Evolutionary conservation across 2,329 filamentous ascomycete genomes (phyloP).

Genomic region (Hypocrella siamensis): DNA sequence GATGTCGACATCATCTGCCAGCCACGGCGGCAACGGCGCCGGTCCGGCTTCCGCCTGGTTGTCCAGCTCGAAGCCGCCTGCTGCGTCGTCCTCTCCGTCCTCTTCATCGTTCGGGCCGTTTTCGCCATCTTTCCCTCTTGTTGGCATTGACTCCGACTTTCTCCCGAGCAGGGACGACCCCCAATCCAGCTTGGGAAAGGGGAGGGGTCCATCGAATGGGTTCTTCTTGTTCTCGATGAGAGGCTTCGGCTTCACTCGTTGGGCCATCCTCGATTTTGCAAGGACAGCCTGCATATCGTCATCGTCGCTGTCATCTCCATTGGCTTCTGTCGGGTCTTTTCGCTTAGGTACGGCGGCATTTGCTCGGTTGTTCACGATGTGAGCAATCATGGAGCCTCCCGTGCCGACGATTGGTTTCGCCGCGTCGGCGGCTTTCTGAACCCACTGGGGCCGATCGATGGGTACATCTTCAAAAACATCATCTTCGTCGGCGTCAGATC

Average conservation of each 20-base stretch:
- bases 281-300: constrained; percentile 70
- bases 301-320: constrained; percentile 52
- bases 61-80: constrained; percentile 51
- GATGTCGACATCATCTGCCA: constrained; percentile 49
- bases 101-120: constrained; percentile 8
- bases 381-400: constrained; percentile 49
- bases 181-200: constrained; percentile 75
- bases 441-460: constrained; percentile 32
- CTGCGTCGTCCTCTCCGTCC: constrained; percentile 29
- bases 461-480: constrained; percentile 34
- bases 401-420: constrained; percentile 34
- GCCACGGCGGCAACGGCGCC: constrained; percentile 62
- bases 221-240: constrained; percentile 39
- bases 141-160: constrained; percentile 14
- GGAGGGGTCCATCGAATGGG: constrained; percentile 63
- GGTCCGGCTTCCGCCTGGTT: constrained; percentile 24
- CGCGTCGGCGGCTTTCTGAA: constrained; percentile 33
- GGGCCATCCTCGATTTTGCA: constrained; percentile 50
- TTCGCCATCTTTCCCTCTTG: constrained; percentile 9
- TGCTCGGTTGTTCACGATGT: constrained; percentile 58
- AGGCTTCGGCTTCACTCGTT: constrained; percentile 25
- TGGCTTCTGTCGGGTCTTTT: constrained; percentile 5
- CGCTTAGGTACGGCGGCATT: constrained; percentile 40
- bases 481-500: constrained; percentile 23
- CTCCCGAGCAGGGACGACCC: constrained; percentile 43